Percentiles rank a stretch among this genome's conserved stretches.
These are phyloP conservation scores for Oxytropis ochrocephala DNA, from an alignment of 306 rosid genomes.

Conservation along the genomic window DNA sequence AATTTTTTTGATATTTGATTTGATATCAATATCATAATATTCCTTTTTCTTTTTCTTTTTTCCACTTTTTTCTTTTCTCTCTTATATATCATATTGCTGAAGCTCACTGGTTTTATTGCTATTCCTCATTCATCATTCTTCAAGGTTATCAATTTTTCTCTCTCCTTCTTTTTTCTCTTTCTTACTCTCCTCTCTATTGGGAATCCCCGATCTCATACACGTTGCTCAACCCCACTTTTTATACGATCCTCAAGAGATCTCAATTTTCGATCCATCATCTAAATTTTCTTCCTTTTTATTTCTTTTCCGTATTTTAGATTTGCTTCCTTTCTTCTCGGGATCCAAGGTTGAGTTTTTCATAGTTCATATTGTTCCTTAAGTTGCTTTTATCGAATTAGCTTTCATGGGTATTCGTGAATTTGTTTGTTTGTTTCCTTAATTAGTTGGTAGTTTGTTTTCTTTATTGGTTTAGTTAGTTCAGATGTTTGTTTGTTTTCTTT, in stretches of 20 bases:
- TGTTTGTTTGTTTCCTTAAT: background rate
- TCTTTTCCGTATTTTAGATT: background rate
- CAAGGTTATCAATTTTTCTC: constrained; percentile 1
- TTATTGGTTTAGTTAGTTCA: background rate
- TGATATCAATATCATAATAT: background rate
- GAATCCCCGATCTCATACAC: constrained; percentile 32
- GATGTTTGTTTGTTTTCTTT: background rate
- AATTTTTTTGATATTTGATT: too few relatives aligned
- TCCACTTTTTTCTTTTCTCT: background rate
- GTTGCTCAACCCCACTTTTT: constrained; percentile 23
- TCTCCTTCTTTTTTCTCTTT: background rate
- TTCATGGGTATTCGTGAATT: constrained; percentile 10
- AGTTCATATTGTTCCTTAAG: background rate
- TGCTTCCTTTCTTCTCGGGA: background rate
- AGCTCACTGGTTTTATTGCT: background rate
- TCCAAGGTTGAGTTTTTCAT: constrained; percentile 7
- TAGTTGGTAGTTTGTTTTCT: constrained; percentile 12
- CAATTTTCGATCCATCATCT: constrained; percentile 3
- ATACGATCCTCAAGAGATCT: constrained; percentile 40
- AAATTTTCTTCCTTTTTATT: background rate
- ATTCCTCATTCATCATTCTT: background rate
- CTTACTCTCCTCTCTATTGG: background rate
- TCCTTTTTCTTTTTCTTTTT: background rate
- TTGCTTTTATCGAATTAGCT: background rate
- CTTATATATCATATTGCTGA: constrained; percentile 1